phyloP scores from a whole-genome alignment of 2,329 filamentous ascomycete species.

The Pseudonectria foliicola region DNA sequence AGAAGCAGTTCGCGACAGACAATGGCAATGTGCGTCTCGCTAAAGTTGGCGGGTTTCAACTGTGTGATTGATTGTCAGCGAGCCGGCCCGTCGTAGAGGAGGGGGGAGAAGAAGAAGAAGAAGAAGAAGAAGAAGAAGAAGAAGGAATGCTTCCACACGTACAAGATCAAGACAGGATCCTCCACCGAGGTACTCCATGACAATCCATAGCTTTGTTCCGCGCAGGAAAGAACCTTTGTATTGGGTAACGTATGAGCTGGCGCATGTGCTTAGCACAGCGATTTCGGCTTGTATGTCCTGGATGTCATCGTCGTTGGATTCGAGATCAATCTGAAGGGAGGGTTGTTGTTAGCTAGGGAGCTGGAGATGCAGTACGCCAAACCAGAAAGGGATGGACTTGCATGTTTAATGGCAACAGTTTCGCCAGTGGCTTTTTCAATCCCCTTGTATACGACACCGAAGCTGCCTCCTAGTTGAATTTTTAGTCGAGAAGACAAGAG shows the following conservation, averaged over 20 bases:
- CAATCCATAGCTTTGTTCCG: constrained; percentile 96
- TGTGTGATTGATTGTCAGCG: constrained; percentile 35
- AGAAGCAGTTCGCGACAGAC: constrained; percentile 85
- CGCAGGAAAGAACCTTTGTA: constrained; percentile 96
- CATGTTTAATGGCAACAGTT: constrained; percentile 94
- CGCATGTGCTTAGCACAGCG: constrained; percentile 87
- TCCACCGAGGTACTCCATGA: constrained; percentile 96
- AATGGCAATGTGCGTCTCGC: constrained; percentile 86
- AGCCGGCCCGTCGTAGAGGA: not conserved
- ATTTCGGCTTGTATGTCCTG: constrained; percentile 98
- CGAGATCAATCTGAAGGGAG: constrained; percentile 78
- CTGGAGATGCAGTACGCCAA: constrained; percentile 3
- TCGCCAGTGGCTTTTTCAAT: constrained; percentile 87
- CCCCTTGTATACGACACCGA: constrained; percentile 94
- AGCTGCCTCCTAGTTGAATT: constrained; percentile 69
- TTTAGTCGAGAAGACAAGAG: no score
- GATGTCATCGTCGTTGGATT: constrained; percentile 97
- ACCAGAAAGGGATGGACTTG: constrained; percentile 37
- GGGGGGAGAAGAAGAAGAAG: no score
- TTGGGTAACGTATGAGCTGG: constrained; percentile 87
- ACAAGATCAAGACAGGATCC: constrained; percentile 93
- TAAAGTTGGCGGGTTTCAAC: constrained; percentile 86
- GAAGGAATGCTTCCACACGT: no score
- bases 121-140: no score
- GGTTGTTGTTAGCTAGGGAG: constrained; percentile 7